Conservation (phyloP, 202 grass and related monocot genomes). For the Setaria italica region DNA sequence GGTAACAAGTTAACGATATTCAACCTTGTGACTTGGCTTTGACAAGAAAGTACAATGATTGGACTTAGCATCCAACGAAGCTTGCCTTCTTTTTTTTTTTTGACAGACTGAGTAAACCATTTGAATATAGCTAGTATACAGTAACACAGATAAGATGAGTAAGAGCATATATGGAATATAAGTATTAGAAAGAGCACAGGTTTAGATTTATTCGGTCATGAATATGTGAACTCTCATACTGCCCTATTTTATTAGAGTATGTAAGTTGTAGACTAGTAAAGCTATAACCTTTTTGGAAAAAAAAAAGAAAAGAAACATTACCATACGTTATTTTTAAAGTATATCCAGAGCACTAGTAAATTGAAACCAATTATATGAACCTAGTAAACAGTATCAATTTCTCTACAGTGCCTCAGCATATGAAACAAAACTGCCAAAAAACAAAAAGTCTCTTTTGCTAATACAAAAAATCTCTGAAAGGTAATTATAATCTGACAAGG, state of each 20-base stretch:
- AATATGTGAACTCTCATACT: background rate
- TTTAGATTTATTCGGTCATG: background rate
- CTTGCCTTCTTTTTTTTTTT: background rate
- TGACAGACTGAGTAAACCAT: background rate
- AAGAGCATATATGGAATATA: slow-evolving; percentile 2
- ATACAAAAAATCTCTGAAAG: background rate
- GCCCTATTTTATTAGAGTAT: background rate
- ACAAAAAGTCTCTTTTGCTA: background rate
- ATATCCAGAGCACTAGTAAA: background rate
- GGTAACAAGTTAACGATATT: background rate
- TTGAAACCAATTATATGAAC: background rate
- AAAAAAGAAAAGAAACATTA: background rate
- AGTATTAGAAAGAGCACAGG: background rate
- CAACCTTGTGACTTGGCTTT: background rate
- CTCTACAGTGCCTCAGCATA: background rate
- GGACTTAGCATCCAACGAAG: background rate
- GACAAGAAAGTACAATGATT: background rate
- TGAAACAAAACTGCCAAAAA: background rate
- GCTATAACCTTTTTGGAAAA: background rate
- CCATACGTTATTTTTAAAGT: background rate
- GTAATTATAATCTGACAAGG: slow-evolving; percentile 7
- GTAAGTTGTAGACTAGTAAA: background rate
- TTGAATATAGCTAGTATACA: background rate
- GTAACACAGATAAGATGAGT: background rate
- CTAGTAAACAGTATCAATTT: background rate